These are phyloP conservation scores for Diaporthe sp. DNA, from an alignment of 2,329 filamentous ascomycete genomes.

Conservation along the genomic window DNA sequence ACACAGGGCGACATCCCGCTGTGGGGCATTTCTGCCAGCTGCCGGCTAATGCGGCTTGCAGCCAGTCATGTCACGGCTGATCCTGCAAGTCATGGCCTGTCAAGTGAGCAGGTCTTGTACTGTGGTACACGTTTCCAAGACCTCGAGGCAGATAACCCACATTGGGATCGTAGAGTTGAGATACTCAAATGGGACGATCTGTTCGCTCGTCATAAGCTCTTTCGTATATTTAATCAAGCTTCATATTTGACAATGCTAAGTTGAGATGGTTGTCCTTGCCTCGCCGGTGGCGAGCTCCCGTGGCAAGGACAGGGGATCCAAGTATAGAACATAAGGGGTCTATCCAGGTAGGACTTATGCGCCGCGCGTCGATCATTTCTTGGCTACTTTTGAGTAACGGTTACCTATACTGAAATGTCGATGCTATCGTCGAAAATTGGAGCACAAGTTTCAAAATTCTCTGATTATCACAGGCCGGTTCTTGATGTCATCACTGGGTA, in stretches of 20 bases:
- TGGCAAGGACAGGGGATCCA: slow-evolving; percentile 16
- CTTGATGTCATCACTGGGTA: background rate
- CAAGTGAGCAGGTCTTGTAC: background rate
- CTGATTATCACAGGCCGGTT: background rate
- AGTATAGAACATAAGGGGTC: background rate
- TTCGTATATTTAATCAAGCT: slow-evolving; percentile 25
- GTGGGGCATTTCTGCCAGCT: background rate
- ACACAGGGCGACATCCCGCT: slow-evolving; percentile 17
- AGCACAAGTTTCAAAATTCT: background rate
- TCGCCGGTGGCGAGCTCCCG: background rate
- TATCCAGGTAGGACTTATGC: background rate
- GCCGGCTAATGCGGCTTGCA: slow-evolving; percentile 16
- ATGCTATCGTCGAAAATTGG: background rate
- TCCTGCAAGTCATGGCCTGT: slow-evolving; percentile 25
- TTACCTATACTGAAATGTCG: background rate
- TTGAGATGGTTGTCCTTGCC: slow-evolving; percentile 7
- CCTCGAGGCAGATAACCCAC: no score
- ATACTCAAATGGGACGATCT: background rate
- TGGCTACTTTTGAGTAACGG: background rate
- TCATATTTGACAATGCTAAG: slow-evolving; percentile 1
- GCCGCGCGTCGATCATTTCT: slow-evolving; percentile 27
- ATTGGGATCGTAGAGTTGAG: background rate
- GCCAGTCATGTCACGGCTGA: slow-evolving; percentile 23
- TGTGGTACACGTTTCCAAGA: background rate
- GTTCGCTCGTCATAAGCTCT: background rate